phyloP scores from a whole-genome alignment of 495 filamentous ascomycete species.

The Penicillium longicatenatum region DNA sequence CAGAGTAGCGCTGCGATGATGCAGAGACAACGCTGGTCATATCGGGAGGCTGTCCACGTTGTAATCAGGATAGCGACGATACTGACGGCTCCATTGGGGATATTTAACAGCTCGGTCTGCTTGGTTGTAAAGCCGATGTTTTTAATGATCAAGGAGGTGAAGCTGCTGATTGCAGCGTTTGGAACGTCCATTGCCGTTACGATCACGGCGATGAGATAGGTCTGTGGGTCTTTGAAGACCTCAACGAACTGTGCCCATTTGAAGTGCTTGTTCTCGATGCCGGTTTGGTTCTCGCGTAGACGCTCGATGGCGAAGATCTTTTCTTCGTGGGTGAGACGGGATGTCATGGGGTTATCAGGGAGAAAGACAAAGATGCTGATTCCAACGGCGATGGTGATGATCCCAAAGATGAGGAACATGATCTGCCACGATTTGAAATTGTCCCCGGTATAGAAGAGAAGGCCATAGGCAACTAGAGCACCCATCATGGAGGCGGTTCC shows the following conservation, averaged over 20 bases:
- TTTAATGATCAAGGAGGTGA: slow-evolving; percentile 31
- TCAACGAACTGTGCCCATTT: slow-evolving; percentile 49
- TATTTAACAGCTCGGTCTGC: slow-evolving; percentile 60
- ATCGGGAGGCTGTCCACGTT: slow-evolving; percentile 41
- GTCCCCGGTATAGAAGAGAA: slow-evolving; percentile 50
- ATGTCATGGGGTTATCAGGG: slow-evolving; percentile 52
- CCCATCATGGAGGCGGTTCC: slow-evolving; percentile 59
- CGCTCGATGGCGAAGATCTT: slow-evolving; percentile 56
- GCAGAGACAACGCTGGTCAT: slow-evolving; percentile 54
- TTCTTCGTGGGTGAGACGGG: slow-evolving; percentile 45
- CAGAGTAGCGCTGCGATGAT: slow-evolving; percentile 36
- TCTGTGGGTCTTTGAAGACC: slow-evolving; percentile 35
- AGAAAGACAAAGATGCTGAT: slow-evolving; percentile 41
- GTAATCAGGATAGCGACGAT: slow-evolving; percentile 55
- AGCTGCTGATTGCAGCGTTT: slow-evolving; percentile 33
- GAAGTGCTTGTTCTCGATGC: slow-evolving; percentile 58
- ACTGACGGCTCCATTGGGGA: slow-evolving; percentile 61
- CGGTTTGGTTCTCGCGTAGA: slow-evolving; percentile 55
- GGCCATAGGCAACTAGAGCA: slow-evolving; percentile 61
- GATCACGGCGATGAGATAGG: slow-evolving; percentile 36
- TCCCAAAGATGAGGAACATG: slow-evolving; percentile 60
- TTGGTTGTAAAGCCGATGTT: slow-evolving; percentile 51
- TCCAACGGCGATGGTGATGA: slow-evolving; percentile 38
- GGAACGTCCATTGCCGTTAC: slow-evolving; percentile 28
- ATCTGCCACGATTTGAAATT: slow-evolving; percentile 64